A percentile compares a stretch with the other conserved stretches of the same genome.
These are phyloP conservation scores for Epithele typhae DNA, from an alignment of 768 basidiomycete genomes.

Conservation along the genomic window DNA sequence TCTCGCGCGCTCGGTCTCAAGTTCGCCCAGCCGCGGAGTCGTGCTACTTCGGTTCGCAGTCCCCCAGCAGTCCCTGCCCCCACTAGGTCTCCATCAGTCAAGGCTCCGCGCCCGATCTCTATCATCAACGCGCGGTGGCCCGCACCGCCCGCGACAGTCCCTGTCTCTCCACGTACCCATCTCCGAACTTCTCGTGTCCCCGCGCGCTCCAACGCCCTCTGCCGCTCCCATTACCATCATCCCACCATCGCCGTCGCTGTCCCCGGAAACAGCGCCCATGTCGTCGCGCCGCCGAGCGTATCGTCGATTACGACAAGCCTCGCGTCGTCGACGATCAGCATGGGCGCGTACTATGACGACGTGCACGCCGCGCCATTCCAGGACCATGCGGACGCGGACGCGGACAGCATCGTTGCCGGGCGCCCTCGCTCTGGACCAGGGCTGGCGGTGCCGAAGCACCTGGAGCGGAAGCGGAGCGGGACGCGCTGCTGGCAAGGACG, in stretches of 20 bases:
- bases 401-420: no score
- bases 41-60: background rate
- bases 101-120: conserved; percentile 12
- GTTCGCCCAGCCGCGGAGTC: background rate
- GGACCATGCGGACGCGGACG: conserved; percentile 15
- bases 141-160: conserved; percentile 21
- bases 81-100: conserved; percentile 1
- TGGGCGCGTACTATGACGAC: conserved; percentile 17
- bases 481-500: conserved; percentile 11
- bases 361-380: conserved; percentile 20
- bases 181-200: conserved; percentile 1
- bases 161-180: conserved; percentile 16
- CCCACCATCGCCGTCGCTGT: conserved; percentile 9
- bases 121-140: conserved; percentile 25
- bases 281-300: conserved; percentile 12
- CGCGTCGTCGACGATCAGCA: conserved; percentile 21
- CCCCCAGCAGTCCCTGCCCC: background rate
- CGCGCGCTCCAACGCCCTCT: background rate
- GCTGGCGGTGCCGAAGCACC: conserved; percentile 12
- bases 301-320: conserved; percentile 17
- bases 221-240: conserved; percentile 7
- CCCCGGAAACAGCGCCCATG: conserved; percentile 5
- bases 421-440: background rate
- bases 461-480: conserved; percentile 18
- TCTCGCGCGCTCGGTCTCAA: background rate